Evolutionary conservation across 192 early-diverging fungal genomes (phyloP), one percentile per base, ranked within the genome.

Genomic region (Chytriomyces confervae): DNA sequence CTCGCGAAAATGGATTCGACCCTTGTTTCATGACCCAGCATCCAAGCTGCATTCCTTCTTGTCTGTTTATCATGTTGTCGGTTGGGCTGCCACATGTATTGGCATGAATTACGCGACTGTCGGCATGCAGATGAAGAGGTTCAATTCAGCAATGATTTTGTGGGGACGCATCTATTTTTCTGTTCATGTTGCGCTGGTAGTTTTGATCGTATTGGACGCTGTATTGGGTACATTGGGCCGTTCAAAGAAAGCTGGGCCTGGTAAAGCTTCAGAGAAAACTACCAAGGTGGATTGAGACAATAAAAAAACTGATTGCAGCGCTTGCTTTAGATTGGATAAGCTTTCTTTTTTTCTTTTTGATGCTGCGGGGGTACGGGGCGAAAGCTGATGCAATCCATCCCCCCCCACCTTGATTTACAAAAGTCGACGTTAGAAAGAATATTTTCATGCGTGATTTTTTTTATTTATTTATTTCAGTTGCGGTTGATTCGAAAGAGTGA

Each of bases 1-100:
- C 1, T 46, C 93, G 43, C 89, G 93, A 51, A 86, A 91, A 7
- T 80, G 77, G 29, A 24, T 95, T 47, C 87, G 91, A 6, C 91
- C 92, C 4, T 75, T 91, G 27, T 86, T 92, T 61, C 74, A 76
- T 51, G 66, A 13, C 9, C 45, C 18, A 36, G 16, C 16, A 6
- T 44, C 44, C 7, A 8, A 11, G 7, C 23, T 63, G 36, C 49
- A 76, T 50, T 24, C 13, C 7, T 51, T 76, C 8, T 66, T 76
- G 63, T 63, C 74, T 50, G 45, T 62, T 20, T 76, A 76, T 29
- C 6, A 76, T 43, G 7, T 76, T 62, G 45, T 76, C 10, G 74
- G 74, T 5, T 76, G 74, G 62, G 7, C 66, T 48, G 50, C 63
- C 16, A 76, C 74, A 0, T 9, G 49, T 10, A 9, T 76, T 9